Evolutionary conservation across 805 yeast genomes (phyloP).

Genomic region (Lachancea cidri): DNA sequence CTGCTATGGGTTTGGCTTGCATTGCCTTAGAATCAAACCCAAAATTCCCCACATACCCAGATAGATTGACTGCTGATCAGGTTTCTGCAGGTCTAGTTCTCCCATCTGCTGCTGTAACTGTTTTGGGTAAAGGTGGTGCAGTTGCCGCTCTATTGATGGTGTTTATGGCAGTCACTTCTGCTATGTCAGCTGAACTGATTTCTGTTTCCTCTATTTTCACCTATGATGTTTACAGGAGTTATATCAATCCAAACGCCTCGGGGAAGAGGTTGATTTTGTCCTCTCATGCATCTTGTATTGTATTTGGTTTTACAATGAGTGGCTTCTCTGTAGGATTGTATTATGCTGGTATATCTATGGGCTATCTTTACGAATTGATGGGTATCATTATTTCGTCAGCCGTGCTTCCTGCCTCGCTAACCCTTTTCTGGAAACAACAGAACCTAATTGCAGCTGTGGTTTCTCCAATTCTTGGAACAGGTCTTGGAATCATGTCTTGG

Average conservation of each 20-base stretch:
- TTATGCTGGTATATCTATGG: slow-evolving; percentile 81
- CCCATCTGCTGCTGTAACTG: slow-evolving; percentile 65
- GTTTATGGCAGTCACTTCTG: slow-evolving; percentile 90
- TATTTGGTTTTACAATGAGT: slow-evolving; percentile 61
- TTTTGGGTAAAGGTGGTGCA: slow-evolving; percentile 84
- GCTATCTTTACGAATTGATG: slow-evolving; percentile 82
- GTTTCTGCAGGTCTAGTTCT: slow-evolving; percentile 77
- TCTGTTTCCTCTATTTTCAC: slow-evolving; percentile 83
- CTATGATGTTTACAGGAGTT: slow-evolving; percentile 78
- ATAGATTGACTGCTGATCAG: slow-evolving; percentile 57
- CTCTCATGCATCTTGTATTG: slow-evolving; percentile 63
- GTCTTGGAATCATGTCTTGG: slow-evolving; percentile 70
- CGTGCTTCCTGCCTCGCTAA: slow-evolving; percentile 69
- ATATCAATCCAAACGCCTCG: slow-evolving; percentile 70
- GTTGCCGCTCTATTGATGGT: slow-evolving; percentile 66
- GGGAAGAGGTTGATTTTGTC: slow-evolving; percentile 67
- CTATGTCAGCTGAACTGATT: slow-evolving; percentile 86
- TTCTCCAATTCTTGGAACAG: slow-evolving; percentile 77
- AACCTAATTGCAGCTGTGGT: slow-evolving; percentile 63
- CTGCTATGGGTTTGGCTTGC: slow-evolving; percentile 85
- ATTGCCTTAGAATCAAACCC: slow-evolving; percentile 65
- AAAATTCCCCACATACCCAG: slow-evolving; percentile 76
- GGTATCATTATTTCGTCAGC: slow-evolving; percentile 86
- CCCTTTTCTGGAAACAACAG: slow-evolving; percentile 58
- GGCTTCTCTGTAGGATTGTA: slow-evolving; percentile 77